Evolutionary conservation across 192 early-diverging fungal genomes (phyloP).

Genomic region (Coemansia sp.): DNA sequence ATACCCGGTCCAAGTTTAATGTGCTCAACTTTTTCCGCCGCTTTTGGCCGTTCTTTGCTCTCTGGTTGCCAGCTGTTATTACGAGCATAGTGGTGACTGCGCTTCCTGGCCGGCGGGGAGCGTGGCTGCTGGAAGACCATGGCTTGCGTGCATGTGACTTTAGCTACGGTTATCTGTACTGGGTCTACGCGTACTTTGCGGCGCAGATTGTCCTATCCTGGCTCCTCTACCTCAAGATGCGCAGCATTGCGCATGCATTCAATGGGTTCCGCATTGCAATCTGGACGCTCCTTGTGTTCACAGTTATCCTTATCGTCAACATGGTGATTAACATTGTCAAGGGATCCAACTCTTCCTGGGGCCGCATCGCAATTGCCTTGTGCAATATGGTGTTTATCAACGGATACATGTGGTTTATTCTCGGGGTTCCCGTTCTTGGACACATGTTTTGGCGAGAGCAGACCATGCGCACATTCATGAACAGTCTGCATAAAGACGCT

Average conservation of each 20-base stretch:
- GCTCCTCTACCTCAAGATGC: slow-evolving; percentile 39
- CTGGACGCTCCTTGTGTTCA: slow-evolving; percentile 40
- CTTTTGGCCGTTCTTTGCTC: slow-evolving; percentile 39
- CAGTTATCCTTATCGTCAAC: slow-evolving; percentile 20
- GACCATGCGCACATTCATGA: slow-evolving; percentile 49
- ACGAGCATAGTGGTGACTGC: slow-evolving; percentile 29
- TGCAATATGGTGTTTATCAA: slow-evolving; percentile 36
- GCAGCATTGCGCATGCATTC: slow-evolving; percentile 39
- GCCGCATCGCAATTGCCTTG: slow-evolving; percentile 35
- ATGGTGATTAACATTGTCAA: slow-evolving; percentile 48
- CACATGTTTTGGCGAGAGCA: slow-evolving; percentile 48
- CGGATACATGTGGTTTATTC: slow-evolving; percentile 41
- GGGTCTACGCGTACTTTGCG: slow-evolving; percentile 42
- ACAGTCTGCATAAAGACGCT: slow-evolving; percentile 42
- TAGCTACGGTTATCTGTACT: slow-evolving; percentile 38
- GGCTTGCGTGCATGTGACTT: slow-evolving; percentile 38
- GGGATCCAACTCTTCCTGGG: slow-evolving; percentile 42
- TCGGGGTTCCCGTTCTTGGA: slow-evolving; percentile 39
- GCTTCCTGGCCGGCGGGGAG: slow-evolving; percentile 28
- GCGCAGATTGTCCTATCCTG: slow-evolving; percentile 37
- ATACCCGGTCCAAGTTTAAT: slow-evolving; percentile 13
- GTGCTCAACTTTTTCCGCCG: slow-evolving; percentile 29
- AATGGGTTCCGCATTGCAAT: slow-evolving; percentile 47
- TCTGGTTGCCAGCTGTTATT: slow-evolving; percentile 29
- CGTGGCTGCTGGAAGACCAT: slow-evolving; percentile 46